Evolutionary conservation across 176 grass and related monocot species (phyloP).

Genomic region (Paspalum notatum): DNA sequence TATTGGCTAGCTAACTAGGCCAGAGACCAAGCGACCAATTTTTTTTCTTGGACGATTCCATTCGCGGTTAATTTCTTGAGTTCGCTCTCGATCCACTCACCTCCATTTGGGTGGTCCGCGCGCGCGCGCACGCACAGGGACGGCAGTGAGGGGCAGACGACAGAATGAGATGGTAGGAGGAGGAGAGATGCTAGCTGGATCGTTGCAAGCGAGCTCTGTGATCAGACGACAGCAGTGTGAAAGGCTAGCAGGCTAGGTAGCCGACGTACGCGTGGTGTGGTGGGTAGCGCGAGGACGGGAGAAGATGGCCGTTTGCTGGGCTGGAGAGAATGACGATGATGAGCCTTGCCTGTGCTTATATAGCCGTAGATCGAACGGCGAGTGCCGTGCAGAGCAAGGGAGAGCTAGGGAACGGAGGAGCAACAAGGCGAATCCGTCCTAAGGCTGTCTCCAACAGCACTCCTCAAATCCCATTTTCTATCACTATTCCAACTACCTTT

Average conservation of each 20-base stretch:
- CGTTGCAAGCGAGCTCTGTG: neutral
- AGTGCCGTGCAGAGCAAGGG: neutral
- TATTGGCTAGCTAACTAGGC: too few relatives aligned
- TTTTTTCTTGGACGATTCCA: too few relatives aligned
- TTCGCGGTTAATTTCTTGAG: too few relatives aligned
- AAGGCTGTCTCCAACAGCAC: too few relatives aligned
- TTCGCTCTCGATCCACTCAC: conserved; percentile 3
- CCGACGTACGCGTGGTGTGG: too few relatives aligned
- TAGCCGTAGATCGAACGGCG: neutral
- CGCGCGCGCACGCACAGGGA: neutral
- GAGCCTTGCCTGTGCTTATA: too few relatives aligned
- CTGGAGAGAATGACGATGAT: too few relatives aligned
- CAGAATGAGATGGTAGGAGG: too few relatives aligned
- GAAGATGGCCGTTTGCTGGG: neutral
- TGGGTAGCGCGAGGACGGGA: neutral
- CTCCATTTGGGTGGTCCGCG: neutral
- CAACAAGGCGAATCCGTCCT: neutral
- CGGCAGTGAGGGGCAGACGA: neutral
- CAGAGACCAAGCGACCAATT: too few relatives aligned
- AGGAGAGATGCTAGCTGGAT: neutral
- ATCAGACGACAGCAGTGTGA: neutral
- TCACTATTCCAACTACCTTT: too few relatives aligned
- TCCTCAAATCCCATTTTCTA: too few relatives aligned
- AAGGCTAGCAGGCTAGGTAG: neutral
- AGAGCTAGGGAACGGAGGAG: too few relatives aligned